Evolutionary conservation across 352 stramenopile species (phyloP), one percentile per base, ranked within the genome.

Genomic region (Phytophthora sansomeana): DNA sequence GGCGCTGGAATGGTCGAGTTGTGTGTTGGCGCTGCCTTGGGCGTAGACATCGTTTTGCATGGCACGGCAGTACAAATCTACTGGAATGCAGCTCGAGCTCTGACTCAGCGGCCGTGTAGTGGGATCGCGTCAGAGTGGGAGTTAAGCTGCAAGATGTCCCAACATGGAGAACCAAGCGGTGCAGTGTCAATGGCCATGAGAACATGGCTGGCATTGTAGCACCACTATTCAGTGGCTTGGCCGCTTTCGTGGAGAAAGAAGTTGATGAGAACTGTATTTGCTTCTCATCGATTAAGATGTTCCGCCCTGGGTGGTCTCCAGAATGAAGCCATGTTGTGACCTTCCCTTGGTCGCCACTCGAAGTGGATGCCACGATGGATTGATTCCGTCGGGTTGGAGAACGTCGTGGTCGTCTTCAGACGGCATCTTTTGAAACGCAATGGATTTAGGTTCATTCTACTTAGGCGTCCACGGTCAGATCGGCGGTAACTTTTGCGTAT

Each of bases 401-500:
- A 47, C n/a, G 14, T 17, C 39, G 13, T 39, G 33, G 16, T 21
- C 14, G 5, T 24, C 1, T 24, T 24, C 21, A 24, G 3, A 24
- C 21, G 21, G 21, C 21, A 24, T 1, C 21, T 24, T 14, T 46
- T 5, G 30, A 32, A 50, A 41, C 13, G 46, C 6, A 32, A 14
- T 49, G 28, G 26, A 30, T 33, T 33, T 28, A 44, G 5, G 10
- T 63, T 30, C 39, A 58, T 65, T 61, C 32, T 43, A 29, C 16
- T 16, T 48, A 38, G 6, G 8, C 28, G 28, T 43, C 57, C 54
- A 70, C 11, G 58, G 48, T 46, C 17, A 36, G 33, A 74, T 64
- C 11, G 63, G 63, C 26, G 63, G 63, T 26, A 76, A 30, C 47
- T 69, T 76, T 26, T 43, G 36, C 1, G n/a, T 61, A 38, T 24